These are phyloP conservation scores for Aspergillus aculeatinus DNA, from an alignment of 2,329 filamentous ascomycete species.

Conservation along the genomic window DNA sequence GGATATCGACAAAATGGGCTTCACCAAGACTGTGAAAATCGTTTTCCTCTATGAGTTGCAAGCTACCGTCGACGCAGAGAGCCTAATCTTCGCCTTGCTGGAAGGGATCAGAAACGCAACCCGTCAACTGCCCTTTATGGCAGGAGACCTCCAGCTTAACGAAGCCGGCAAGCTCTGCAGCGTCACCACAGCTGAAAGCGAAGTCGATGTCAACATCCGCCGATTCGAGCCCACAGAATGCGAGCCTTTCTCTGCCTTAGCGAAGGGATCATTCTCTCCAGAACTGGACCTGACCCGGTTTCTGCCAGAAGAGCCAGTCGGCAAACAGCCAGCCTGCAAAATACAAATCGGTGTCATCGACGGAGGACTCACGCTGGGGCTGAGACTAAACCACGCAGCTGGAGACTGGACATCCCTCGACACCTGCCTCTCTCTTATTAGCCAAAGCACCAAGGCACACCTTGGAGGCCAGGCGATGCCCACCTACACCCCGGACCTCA, in stretches of 20 bases:
- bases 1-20: slow-evolving; percentile 22
- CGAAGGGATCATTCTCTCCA: slow-evolving; percentile 14
- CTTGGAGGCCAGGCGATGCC: slow-evolving; percentile 16
- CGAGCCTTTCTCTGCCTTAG: slow-evolving; percentile 14
- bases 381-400: slow-evolving; percentile 21
- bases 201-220: slow-evolving; percentile 11
- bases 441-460: slow-evolving; percentile 21
- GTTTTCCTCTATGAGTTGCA: slow-evolving; percentile 22
- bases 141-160: slow-evolving; percentile 18
- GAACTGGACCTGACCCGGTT: slow-evolving; percentile 13
- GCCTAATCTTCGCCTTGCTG: slow-evolving; percentile 15
- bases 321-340: slow-evolving; percentile 16
- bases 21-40: slow-evolving; percentile 21
- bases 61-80: slow-evolving; percentile 8
- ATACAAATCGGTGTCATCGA: slow-evolving; percentile 24
- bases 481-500: slow-evolving; percentile 20
- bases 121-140: slow-evolving; percentile 21
- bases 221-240: slow-evolving; percentile 12
- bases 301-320: slow-evolving; percentile 11
- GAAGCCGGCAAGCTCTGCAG: slow-evolving; percentile 18
- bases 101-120: slow-evolving; percentile 22
- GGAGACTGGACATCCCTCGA: slow-evolving; percentile 27
- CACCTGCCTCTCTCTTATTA: slow-evolving; percentile 22
- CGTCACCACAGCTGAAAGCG: slow-evolving; percentile 4
- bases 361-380: slow-evolving; percentile 21